Evolutionary conservation across 305 asterid genomes (phyloP), one percentile per base, ranked within the genome.

Genomic region (Ilex paraguariensis): DNA sequence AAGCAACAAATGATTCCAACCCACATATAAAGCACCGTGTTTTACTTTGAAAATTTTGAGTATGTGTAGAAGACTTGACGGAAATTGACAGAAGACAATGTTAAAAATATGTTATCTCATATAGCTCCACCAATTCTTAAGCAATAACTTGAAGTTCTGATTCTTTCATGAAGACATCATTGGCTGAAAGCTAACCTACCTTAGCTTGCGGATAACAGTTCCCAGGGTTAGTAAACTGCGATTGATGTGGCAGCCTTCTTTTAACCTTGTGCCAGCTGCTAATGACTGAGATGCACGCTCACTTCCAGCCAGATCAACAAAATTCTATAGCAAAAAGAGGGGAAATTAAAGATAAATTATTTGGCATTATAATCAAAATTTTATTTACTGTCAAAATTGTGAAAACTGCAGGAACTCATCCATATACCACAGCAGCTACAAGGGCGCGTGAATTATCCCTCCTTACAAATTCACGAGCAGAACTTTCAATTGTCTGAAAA

Each of bases 161-260:
- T 8, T 13, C 10, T 46, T 8, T 46, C 0, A 42, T 42, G 10
- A 42, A 42, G 48, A 42, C 10, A 11, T 46, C 52, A 46, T 3
- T 46, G 52, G n/a, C 7, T 13, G 31, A 54, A 54, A 14, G 21
- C 13, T 4, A 54, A 17, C 50, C 13, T n/a, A 92, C 98, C 98
- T 90, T 65, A 92, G 86, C 82, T 92, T 92, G 66, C 97, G 97
- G 71, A 92, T 86, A 39, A 92, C 94, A 13, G 97, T 87, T 73
- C 97, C 97, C 31, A 92, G 82, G 13, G 98, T 87, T 53, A 92
- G 85, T 82, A 92, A 82, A 79, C 98, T 92, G 57, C 98, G 96
- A 52, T 92, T 92, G 63, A 92, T 92, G 76, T 92, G 97, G 85
- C 95, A 85, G 57, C 98, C 98, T 75, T 92, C 98, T 79, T 92